phyloP scores from a whole-genome alignment of 805 yeast species.

The Babjeviella inositovora region DNA sequence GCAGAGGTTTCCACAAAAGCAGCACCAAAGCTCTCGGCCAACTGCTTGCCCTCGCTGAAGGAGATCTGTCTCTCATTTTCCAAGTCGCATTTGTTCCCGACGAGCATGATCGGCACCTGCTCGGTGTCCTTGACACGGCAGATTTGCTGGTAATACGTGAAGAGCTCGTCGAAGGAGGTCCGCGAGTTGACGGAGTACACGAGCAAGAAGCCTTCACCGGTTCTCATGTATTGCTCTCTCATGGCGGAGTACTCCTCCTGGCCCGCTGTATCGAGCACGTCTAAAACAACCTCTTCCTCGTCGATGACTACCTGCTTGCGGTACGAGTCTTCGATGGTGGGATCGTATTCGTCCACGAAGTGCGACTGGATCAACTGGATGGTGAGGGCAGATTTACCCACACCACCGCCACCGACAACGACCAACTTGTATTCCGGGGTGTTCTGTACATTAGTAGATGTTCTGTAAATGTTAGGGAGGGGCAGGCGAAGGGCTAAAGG shows the following conservation, averaged over 20 bases:
- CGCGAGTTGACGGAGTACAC: conserved; percentile 83
- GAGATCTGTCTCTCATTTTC: conserved; percentile 65
- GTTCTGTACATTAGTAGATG: too few relatives aligned
- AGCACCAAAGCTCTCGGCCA: conserved; percentile 53
- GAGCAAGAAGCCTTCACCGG: conserved; percentile 85
- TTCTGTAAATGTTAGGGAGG: too few relatives aligned
- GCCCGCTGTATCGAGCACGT: conserved; percentile 95
- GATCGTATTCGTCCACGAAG: conserved; percentile 95
- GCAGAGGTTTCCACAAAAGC: conserved; percentile 89
- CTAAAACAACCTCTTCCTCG: conserved; percentile 60
- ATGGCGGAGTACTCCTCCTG: conserved; percentile 92
- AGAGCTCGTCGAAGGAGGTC: conserved; percentile 72
- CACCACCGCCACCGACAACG: conserved; percentile 98
- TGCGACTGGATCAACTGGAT: conserved; percentile 90
- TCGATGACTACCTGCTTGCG: conserved; percentile 81
- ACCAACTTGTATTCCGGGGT: conserved; percentile 80
- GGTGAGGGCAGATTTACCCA: conserved; percentile 93
- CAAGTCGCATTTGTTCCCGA: conserved; percentile 67
- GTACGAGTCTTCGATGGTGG: conserved; percentile 88
- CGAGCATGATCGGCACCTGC: conserved; percentile 61
- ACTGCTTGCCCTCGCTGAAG: conserved; percentile 35
- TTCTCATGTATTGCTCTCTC: conserved; percentile 90
- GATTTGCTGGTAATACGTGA: conserved; percentile 65
- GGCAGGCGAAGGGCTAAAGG: too few relatives aligned
- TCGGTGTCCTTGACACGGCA: conserved; percentile 62